Evolutionary conservation across 2,329 filamentous ascomycete species (phyloP), one percentile per base, ranked within the genome.

Genomic region (Penicillium sclerotigenum): DNA sequence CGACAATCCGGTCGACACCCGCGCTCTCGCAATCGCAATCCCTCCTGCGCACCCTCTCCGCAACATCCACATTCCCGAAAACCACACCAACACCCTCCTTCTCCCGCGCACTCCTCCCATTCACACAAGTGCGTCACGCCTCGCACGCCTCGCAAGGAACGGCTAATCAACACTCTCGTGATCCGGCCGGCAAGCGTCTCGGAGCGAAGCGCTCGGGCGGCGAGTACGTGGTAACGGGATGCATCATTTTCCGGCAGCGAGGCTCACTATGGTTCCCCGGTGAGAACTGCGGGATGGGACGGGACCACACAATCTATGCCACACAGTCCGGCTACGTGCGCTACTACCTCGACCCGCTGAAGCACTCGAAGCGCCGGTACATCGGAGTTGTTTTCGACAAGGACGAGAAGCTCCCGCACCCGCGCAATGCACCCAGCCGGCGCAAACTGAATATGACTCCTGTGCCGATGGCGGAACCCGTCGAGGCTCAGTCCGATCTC

Each of bases 201-300:
- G 94, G 94, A 65, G 92, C 93, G 5, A 99, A 99, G 82, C 91
- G 93, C 76, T 87, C 88, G 18, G 91, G 90, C 74, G 93, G 93
- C 72, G 89, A 97, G 79, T 96, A 88, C 74, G 94, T 99, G 34
- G 88, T 96, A 56, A 89, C 92, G 5, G 94, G 94, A 52, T 97
- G 96, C 80, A 99, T 99, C 76, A 89, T 99, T 77, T 99, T 94
- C 84, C 91, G 91, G 73, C 94, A 99, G 77, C 88, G 93, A 68
- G 94, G 94, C 67, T 95, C 94, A 4, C 84, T 87, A 68, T 99
- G 94, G 94, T 93, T 88, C 73, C 88, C 94, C 1, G 94, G 94
- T 68, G 94, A 97, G 73, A 97, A 99, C 77, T 90, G 89, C 75
- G 89, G 87, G 67, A 93, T 97, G 81, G 94, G 94, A 48, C 88